Percentiles rank a stretch among this genome's conserved stretches.
phyloP scores from a whole-genome alignment of 768 basidiomycete species.

The Boletus speciosus region DNA sequence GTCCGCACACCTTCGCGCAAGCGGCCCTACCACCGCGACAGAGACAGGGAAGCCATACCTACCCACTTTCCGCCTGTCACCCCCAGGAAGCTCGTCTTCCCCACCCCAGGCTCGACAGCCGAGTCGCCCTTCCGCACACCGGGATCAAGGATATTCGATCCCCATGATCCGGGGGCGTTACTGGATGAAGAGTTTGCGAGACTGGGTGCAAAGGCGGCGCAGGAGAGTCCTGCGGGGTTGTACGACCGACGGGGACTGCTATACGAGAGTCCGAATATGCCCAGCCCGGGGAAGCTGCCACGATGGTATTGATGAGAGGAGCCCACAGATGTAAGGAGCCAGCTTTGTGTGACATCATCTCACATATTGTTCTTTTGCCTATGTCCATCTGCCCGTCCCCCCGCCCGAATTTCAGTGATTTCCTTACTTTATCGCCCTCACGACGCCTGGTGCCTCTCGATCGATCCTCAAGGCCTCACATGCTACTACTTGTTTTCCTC shows the following conservation, averaged over 20 bases:
- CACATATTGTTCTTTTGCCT: neutral
- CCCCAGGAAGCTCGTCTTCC: slow-evolving; percentile 41
- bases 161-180: slow-evolving; percentile 63
- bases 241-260: slow-evolving; percentile 59
- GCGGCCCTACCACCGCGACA: slow-evolving; percentile 31
- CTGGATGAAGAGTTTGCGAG: slow-evolving; percentile 72
- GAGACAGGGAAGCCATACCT: slow-evolving; percentile 19
- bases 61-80: slow-evolving; percentile 37
- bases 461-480: neutral
- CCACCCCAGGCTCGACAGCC: slow-evolving; percentile 20
- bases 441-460: neutral
- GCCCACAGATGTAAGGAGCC: neutral
- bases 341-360: neutral
- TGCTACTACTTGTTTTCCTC: slow-evolving; percentile 2
- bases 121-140: slow-evolving; percentile 52
- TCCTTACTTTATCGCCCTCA: neutral
- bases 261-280: slow-evolving; percentile 70
- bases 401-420: neutral
- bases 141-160: slow-evolving; percentile 54
- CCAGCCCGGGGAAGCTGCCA: slow-evolving; percentile 53
- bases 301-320: slow-evolving; percentile 46
- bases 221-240: slow-evolving; percentile 64
- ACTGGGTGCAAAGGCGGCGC: slow-evolving; percentile 38
- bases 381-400: neutral
- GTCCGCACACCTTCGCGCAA: slow-evolving; percentile 46